Percentiles rank a stretch among this genome's conserved stretches.
These are phyloP conservation scores for Globisporangium alternatum DNA, from an alignment of 352 stramenopile species.

Conservation along the genomic window DNA sequence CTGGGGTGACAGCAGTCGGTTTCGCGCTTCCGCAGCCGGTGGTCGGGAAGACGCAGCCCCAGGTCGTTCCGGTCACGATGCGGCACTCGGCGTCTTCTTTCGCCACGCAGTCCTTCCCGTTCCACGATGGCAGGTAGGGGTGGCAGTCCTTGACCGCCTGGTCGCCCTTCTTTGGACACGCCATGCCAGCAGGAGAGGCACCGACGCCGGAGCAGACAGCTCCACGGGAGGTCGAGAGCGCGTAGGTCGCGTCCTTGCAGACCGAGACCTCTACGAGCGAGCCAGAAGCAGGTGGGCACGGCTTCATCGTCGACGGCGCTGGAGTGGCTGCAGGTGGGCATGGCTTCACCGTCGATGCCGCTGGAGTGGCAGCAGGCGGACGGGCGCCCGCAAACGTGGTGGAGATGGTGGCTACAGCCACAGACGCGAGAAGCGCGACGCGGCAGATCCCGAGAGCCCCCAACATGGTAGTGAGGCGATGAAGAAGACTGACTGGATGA, in stretches of 20 bases:
- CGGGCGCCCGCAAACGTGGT: too few species aligned
- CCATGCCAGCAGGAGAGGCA: constrained; percentile 22
- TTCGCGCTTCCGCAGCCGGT: constrained; percentile 1
- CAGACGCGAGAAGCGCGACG: too few species aligned
- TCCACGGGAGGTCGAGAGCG: constrained; percentile 25
- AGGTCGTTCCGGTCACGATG: constrained; percentile 26
- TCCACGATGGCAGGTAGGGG: constrained; percentile 32
- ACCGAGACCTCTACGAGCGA: constrained; percentile 11
- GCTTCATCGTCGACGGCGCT: not conserved
- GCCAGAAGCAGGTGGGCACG: too few species aligned
- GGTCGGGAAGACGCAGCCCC: constrained; percentile 30
- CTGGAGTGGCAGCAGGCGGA: too few species aligned
- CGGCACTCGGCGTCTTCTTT: constrained; percentile 29
- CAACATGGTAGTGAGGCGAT: too few species aligned
- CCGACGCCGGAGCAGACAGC: constrained; percentile 37
- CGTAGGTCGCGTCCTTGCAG: constrained; percentile 47
- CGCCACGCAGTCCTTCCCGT: constrained; percentile 32
- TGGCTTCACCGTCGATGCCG: too few species aligned
- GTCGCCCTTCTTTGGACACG: constrained; percentile 41
- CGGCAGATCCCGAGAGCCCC: too few species aligned
- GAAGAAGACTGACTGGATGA: too few species aligned
- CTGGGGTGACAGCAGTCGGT: too few species aligned
- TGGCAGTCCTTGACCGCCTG: constrained; percentile 34
- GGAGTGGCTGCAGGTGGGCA: constrained; percentile 1
- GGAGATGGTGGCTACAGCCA: too few species aligned